Percentiles rank a stretch among this genome's conserved stretches.
Evolutionary conservation across 169 alveolate genomes (phyloP).

Genomic region (Ichthyophthirius multifiliis): DNA sequence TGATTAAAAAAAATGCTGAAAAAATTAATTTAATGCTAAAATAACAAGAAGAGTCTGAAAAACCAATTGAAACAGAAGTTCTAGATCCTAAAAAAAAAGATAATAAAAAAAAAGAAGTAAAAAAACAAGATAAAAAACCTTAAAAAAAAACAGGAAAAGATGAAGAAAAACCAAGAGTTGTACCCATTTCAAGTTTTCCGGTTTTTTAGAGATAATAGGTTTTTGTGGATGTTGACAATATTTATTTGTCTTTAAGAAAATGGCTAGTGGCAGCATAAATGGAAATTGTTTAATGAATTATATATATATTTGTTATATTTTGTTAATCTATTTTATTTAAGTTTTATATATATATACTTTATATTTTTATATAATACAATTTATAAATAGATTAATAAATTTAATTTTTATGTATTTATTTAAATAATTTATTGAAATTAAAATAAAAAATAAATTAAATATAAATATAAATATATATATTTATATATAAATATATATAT

Average conservation of each 20-base stretch:
- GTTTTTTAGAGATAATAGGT: background rate
- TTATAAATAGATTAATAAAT: no score
- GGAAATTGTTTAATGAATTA: no score
- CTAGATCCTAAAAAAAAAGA: slow-evolving; percentile 7
- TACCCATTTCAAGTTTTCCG: background rate
- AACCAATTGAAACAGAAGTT: slow-evolving; percentile 2
- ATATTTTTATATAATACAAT: no score
- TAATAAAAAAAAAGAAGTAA: slow-evolving; percentile 5
- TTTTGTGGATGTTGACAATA: background rate
- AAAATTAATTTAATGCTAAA: background rate
- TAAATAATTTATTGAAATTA: no score
- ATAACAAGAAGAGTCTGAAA: background rate
- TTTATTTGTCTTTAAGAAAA: background rate
- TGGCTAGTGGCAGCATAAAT: background rate
- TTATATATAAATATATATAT: no score
- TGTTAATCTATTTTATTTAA: no score
- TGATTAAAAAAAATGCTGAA: background rate
- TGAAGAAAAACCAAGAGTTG: background rate
- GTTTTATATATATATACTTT: no score
- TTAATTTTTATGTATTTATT: no score
- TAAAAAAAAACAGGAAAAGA: slow-evolving; percentile 6
- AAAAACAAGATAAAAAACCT: background rate
- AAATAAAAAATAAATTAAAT: no score
- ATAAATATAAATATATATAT: no score
- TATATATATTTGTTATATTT: no score